A percentile compares a stretch with the other conserved stretches of the same genome.
phyloP scores from a whole-genome alignment of 345 rosid species.

The Pseudoturritis turrita region DNA sequence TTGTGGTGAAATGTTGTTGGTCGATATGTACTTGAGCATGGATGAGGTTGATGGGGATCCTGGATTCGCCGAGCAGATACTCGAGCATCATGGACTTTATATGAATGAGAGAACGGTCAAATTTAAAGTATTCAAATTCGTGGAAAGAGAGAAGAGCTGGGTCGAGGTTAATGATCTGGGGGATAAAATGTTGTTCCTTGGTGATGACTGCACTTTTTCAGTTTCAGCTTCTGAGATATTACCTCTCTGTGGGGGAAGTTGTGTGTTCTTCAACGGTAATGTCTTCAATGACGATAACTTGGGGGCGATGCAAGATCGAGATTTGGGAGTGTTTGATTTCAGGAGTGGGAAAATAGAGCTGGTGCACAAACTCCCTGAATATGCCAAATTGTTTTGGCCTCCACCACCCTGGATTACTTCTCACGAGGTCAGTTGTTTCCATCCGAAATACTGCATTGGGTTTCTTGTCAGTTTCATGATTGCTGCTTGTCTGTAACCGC shows the following conservation, averaged over 20 bases:
- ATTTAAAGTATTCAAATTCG: constrained; percentile 65
- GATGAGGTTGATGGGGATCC: constrained; percentile 44
- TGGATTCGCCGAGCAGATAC: constrained; percentile 25
- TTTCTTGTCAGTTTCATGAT: not conserved
- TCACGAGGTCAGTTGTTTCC: constrained; percentile 45
- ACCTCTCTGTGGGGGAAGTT: constrained; percentile 47
- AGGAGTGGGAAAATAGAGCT: constrained; percentile 48
- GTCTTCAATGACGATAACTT: constrained; percentile 42
- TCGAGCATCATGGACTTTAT: constrained; percentile 34
- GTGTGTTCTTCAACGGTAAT: constrained; percentile 57
- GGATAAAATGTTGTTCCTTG: constrained; percentile 66
- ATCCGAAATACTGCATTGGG: not conserved
- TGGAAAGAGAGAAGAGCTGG: constrained; percentile 46
- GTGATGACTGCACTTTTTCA: constrained; percentile 78
- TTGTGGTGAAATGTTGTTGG: constrained; percentile 59
- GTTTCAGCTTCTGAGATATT: constrained; percentile 47
- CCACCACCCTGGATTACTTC: constrained; percentile 70
- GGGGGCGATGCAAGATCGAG: constrained; percentile 32
- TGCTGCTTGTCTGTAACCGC: not conserved
- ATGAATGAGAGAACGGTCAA: constrained; percentile 71
- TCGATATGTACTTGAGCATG: constrained; percentile 73
- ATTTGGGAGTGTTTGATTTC: constrained; percentile 65
- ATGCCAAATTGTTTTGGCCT: constrained; percentile 77
- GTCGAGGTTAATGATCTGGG: constrained; percentile 45
- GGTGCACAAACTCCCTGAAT: constrained; percentile 40